Evolutionary conservation across 169 alveolate species (phyloP).

Genomic region (Plasmodium knowlesi): DNA sequence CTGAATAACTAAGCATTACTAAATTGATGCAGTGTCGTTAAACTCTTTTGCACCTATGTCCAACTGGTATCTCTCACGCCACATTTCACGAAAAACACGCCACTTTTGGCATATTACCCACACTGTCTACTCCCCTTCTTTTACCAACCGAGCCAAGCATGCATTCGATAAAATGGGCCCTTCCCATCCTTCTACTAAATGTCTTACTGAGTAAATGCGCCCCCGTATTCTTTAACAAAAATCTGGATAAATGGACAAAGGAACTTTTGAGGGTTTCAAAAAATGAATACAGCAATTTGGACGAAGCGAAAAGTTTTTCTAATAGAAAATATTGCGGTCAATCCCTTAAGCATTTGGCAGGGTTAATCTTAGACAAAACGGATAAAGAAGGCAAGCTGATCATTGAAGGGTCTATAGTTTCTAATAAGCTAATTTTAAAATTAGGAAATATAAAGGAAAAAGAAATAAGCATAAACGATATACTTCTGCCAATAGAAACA

Average conservation of each 20-base stretch:
- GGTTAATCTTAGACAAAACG: slow-evolving; percentile 56
- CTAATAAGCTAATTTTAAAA: slow-evolving; percentile 37
- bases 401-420: slow-evolving; percentile 70
- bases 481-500: slow-evolving; percentile 82
- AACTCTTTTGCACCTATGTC: not conserved
- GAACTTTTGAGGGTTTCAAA: slow-evolving; percentile 54
- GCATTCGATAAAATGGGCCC: slow-evolving; percentile 12
- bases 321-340: slow-evolving; percentile 65
- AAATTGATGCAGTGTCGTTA: not conserved
- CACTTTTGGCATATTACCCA: not conserved
- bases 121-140: not conserved
- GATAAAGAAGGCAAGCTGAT: slow-evolving; percentile 70
- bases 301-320: slow-evolving; percentile 25
- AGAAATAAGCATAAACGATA: slow-evolving; percentile 77
- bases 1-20: not conserved
- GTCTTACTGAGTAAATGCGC: not conserved
- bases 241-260: slow-evolving; percentile 59
- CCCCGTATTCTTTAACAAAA: slow-evolving; percentile 41
- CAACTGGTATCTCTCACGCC: not conserved
- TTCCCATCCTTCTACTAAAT: slow-evolving; percentile 5
- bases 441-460: slow-evolving; percentile 74
- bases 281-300: slow-evolving; percentile 38
- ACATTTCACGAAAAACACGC: not conserved
- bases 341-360: slow-evolving; percentile 69
- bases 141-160: not conserved